A percentile compares a stretch with the other conserved stretches of the same genome.
Evolutionary conservation across 352 stramenopile species (phyloP).

Genomic region (Lagenidium giganteum): DNA sequence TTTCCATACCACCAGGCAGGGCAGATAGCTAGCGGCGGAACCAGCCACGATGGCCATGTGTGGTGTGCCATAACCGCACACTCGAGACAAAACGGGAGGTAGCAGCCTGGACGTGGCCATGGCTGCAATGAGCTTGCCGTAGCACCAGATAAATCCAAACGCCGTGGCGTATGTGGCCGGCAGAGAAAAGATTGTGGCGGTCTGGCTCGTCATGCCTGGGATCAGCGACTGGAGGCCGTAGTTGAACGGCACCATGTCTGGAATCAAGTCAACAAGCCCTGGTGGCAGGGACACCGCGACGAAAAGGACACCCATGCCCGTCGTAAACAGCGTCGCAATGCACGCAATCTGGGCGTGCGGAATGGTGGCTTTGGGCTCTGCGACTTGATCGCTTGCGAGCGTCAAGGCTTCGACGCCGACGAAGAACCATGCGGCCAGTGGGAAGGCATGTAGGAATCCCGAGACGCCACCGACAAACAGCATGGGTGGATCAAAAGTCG

Average conservation of each 20-base stretch:
- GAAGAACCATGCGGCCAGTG: conserved; percentile 31
- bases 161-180: conserved; percentile 27
- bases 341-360: conserved; percentile 35
- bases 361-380: conserved; percentile 31
- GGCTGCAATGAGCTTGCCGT: conserved; percentile 20
- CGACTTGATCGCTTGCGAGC: conserved; percentile 24
- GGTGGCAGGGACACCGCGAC: conserved; percentile 18
- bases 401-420: conserved; percentile 37
- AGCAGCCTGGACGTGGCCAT: conserved; percentile 21
- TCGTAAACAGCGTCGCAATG: conserved; percentile 10
- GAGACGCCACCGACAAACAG: conserved; percentile 3
- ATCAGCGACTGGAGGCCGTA: conserved; percentile 7
- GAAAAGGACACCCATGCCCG: conserved; percentile 13
- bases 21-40: conserved; percentile 7
- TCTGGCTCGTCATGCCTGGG: conserved; percentile 1
- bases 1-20: conserved; percentile 18
- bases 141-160: conserved; percentile 26
- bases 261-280: not conserved
- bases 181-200: conserved; percentile 17
- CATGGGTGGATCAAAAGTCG: not conserved
- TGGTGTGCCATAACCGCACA: not conserved
- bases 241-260: conserved; percentile 2
- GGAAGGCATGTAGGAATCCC: conserved; percentile 16
- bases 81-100: not conserved
- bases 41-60: conserved; percentile 4